Conservation (phyloP, 2,329 filamentous ascomycete species). For the Sarocladium strictum region DNA sequence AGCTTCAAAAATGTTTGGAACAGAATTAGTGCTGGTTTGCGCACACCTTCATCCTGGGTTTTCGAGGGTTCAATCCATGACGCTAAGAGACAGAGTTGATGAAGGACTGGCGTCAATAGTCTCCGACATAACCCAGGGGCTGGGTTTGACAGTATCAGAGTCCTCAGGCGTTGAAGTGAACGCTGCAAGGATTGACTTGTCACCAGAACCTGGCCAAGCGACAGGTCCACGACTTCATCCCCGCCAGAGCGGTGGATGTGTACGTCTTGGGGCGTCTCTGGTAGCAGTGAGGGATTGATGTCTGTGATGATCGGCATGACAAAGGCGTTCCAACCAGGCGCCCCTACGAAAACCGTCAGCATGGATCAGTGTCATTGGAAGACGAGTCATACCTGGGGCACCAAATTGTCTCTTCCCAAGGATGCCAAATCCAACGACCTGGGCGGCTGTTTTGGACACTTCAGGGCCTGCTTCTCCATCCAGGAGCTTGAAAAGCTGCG, state of each 20-base stretch:
- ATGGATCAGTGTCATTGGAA: neutral
- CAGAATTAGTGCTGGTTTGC: slow-evolving; percentile 41
- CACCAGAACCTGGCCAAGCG: slow-evolving; percentile 38
- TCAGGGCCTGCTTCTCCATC: slow-evolving; percentile 43
- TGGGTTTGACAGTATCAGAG: slow-evolving; percentile 56
- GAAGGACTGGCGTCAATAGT: slow-evolving; percentile 50
- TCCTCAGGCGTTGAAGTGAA: slow-evolving; percentile 49
- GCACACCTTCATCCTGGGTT: slow-evolving; percentile 31
- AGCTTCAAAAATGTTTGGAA: slow-evolving; percentile 53
- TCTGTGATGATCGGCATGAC: slow-evolving; percentile 49
- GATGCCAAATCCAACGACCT: slow-evolving; percentile 50
- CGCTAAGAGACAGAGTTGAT: slow-evolving; percentile 58
- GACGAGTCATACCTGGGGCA: slow-evolving; percentile 44
- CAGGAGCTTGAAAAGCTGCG: slow-evolving; percentile 55
- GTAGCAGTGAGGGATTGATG: slow-evolving; percentile 38
- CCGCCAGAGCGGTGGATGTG: slow-evolving; percentile 18
- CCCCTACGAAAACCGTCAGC: slow-evolving; percentile 27
- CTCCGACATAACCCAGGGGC: slow-evolving; percentile 60
- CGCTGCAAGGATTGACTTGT: slow-evolving; percentile 38
- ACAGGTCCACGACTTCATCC: slow-evolving; percentile 40
- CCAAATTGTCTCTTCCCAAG: slow-evolving; percentile 58
- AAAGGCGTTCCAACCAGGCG: slow-evolving; percentile 57
- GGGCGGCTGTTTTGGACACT: slow-evolving; percentile 29
- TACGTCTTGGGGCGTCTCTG: slow-evolving; percentile 6
- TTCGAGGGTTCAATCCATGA: slow-evolving; percentile 38